Conservation (phyloP, 495 filamentous ascomycete species). For the Penicillium waksmanii region DNA sequence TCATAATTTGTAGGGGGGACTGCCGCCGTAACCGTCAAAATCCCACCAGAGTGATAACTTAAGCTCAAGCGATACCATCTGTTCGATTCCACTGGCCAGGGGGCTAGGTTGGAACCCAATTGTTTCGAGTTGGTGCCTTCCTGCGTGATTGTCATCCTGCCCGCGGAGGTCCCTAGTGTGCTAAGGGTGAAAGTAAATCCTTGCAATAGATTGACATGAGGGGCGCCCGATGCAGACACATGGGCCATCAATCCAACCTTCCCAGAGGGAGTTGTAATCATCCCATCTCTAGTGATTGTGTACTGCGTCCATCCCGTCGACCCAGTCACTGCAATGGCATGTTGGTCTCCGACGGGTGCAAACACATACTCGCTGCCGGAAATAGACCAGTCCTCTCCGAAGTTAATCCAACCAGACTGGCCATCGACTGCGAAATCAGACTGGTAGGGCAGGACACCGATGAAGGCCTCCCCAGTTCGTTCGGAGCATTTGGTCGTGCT, state of each 20-base stretch:
- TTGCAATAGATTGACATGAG: background rate
- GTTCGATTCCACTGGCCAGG: background rate
- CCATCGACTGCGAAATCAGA: background rate
- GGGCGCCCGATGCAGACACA: background rate
- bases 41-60: background rate
- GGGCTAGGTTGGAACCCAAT: background rate
- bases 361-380: slow-evolving; percentile 2
- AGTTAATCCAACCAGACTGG: slow-evolving; percentile 6
- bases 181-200: background rate
- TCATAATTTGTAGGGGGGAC: background rate
- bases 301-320: slow-evolving; percentile 4
- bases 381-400: background rate
- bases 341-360: background rate
- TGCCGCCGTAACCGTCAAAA: background rate
- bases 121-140: background rate
- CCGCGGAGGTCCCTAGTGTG: background rate
- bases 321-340: background rate
- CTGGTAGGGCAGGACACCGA: slow-evolving; percentile 1
- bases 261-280: background rate
- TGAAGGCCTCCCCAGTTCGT: slow-evolving; percentile 1
- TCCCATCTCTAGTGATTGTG: background rate
- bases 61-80: slow-evolving; percentile 3
- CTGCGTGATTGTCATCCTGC: background rate
- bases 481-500: background rate
- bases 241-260: background rate